Evolutionary conservation across 2,329 filamentous ascomycete genomes (phyloP), one percentile per base, ranked within the genome.

Genomic region (Phialocephala subalpina): DNA sequence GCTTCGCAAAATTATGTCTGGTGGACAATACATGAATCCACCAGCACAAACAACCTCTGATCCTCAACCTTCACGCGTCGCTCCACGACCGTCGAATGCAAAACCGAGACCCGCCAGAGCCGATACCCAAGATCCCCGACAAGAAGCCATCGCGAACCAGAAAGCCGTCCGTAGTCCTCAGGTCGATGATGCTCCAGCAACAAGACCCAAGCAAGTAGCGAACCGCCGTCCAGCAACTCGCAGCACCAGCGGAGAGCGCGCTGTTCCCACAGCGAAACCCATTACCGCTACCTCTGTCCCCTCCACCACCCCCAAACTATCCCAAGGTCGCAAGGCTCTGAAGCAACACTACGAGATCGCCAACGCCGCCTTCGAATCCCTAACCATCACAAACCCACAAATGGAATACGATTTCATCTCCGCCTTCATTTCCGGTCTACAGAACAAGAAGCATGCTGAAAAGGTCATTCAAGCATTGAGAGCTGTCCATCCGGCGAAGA

Each of bases 341-440:
- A 62, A 52, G 25, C 40, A 33, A 22, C 64, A 67, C 27, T 64
- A 67, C 45, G 52, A 42, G n/a, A 22, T 9, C 25, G 33, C 65
- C 20, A 61, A 61, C 35, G 18, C 22, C n/a, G 35, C 18, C 5
- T 35, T 52, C 20, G 55, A 49, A 22, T 47, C 57, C 4, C 53
- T 67, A 9, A 20, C 27, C 1, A 58, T 60, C 33, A 61, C 56
- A 18, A 52, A 55, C 6, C 36, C 62, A 14, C 62, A 63, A 35
- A 36, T 63, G 16, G 67, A 71, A 33, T 55, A 62, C 22, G 65
- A 69, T 20, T 73, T 73, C 25, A 60, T 72, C 18, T 59, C 55
- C 8, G 33, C 65, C 14, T 74, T 74, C 42, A 70, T 74, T 35
- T 58, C 55, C 1, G 72, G 72, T 12, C 66, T 73, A 14, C 38